These are phyloP conservation scores for Chaetomium sp. DNA, from an alignment of 2,329 filamentous ascomycete species.

Conservation along the genomic window DNA sequence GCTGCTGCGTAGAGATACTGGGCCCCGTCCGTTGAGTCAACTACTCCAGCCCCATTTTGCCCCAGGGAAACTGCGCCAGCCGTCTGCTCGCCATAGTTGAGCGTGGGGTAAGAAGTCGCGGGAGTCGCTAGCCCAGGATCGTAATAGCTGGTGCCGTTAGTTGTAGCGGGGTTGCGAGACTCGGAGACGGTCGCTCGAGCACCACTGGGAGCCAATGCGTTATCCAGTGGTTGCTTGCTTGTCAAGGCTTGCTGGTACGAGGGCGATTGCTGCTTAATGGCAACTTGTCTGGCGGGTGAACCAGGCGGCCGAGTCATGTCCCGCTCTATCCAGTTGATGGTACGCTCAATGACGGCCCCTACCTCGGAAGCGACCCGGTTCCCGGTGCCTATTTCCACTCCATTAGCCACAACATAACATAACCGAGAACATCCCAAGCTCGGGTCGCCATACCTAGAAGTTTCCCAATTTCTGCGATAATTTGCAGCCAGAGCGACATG, in stretches of 20 bases:
- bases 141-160: conserved; percentile 22
- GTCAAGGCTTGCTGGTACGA: conserved; percentile 11
- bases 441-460: conserved; percentile 51
- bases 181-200: conserved; percentile 2
- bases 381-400: conserved; percentile 35
- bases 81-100: conserved; percentile 18
- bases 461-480: conserved; percentile 59
- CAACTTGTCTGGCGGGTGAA: conserved; percentile 3
- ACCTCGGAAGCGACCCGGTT: conserved; percentile 40
- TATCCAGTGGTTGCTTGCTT: conserved; percentile 7
- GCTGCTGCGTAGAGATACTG: conserved; percentile 21
- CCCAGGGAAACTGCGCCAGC: conserved; percentile 5
- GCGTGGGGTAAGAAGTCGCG: conserved; percentile 18
- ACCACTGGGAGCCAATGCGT: neutral
- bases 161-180: conserved; percentile 10
- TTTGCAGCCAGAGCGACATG: conserved; percentile 62
- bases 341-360: conserved; percentile 43
- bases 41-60: conserved; percentile 17
- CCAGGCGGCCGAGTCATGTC: conserved; percentile 37
- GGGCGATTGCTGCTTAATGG: conserved; percentile 11
- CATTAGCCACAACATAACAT: conserved; percentile 1
- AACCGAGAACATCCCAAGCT: neutral
- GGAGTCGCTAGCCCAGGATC: conserved; percentile 11
- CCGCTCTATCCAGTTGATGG: conserved; percentile 46
- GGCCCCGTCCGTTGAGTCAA: conserved; percentile 12